A percentile compares a stretch with the other conserved stretches of the same genome.
phyloP scores from a whole-genome alignment of 805 yeast genomes.

The Ogataea philodendri region DNA sequence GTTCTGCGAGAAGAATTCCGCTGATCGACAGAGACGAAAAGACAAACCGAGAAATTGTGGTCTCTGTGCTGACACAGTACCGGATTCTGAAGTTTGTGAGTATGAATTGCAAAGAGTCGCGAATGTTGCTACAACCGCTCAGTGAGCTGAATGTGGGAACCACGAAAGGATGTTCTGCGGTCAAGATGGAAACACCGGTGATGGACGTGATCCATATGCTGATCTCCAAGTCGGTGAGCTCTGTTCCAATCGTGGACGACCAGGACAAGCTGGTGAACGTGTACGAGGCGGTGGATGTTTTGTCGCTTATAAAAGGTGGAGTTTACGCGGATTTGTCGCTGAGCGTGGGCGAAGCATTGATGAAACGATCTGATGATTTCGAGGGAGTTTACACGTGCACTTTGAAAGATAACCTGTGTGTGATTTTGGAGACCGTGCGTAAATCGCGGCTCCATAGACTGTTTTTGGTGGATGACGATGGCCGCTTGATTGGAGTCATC shows the following conservation, averaged over 20 bases:
- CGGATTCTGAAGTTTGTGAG: conserved; percentile 94
- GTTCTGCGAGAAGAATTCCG: conserved; percentile 91
- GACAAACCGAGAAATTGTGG: conserved; percentile 90
- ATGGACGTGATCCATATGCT: conserved; percentile 85
- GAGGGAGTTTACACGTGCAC: conserved; percentile 98
- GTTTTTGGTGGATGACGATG: conserved; percentile 85
- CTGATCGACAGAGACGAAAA: conserved; percentile 91
- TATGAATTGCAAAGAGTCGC: conserved; percentile 91
- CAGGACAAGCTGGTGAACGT: conserved; percentile 71
- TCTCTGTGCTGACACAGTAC: conserved; percentile 92
- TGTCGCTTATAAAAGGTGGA: conserved; percentile 91
- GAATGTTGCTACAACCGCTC: conserved; percentile 74
- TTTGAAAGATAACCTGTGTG: conserved; percentile 75
- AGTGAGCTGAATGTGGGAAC: conserved; percentile 67
- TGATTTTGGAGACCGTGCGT: conserved; percentile 89
- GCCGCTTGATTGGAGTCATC: conserved; percentile 75
- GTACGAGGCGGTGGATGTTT: conserved; percentile 93
- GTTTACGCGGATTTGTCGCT: conserved; percentile 85
- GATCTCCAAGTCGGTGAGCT: conserved; percentile 77
- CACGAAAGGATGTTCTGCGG: conserved; percentile 58
- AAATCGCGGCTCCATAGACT: conserved; percentile 88
- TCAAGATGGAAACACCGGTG: conserved; percentile 88
- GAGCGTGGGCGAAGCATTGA: conserved; percentile 92
- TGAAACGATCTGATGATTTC: conserved; percentile 92
- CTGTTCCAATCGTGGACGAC: conserved; percentile 87